Evolutionary conservation across 176 grass and related monocot species (phyloP).

Genomic region (Leersia perrieri): DNA sequence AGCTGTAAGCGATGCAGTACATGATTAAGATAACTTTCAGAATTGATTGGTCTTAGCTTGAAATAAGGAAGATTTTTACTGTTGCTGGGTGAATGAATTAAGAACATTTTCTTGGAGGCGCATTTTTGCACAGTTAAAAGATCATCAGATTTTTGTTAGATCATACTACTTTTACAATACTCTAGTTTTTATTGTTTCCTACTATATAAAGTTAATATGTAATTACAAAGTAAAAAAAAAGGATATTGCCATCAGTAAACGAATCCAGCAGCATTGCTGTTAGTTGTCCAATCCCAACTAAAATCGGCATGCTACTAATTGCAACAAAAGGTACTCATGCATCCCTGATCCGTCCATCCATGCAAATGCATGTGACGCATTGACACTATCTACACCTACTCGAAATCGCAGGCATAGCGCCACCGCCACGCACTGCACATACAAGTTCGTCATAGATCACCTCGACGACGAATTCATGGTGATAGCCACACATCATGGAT

Average conservation of each 20-base stretch:
- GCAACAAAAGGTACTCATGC: not conserved
- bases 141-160: too few relatives aligned
- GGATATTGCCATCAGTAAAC: too few relatives aligned
- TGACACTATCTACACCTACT: not conserved
- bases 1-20: not conserved
- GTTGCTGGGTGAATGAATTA: too few relatives aligned
- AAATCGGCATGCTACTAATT: not conserved
- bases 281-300: not conserved
- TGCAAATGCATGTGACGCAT: not conserved
- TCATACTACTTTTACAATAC: too few relatives aligned
- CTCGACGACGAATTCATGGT: not conserved
- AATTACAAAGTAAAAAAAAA: too few relatives aligned
- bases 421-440: not conserved
- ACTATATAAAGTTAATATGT: too few relatives aligned
- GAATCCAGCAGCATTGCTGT: not conserved
- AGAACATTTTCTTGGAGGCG: too few relatives aligned
- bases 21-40: not conserved
- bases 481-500: too few relatives aligned
- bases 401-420: not conserved
- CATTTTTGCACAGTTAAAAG: too few relatives aligned
- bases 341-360: not conserved
- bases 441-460: not conserved
- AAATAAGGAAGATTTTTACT: not conserved
- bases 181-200: not conserved
- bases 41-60: not conserved